Evolutionary conservation across 2,329 filamentous ascomycete genomes (phyloP), one percentile per base, ranked within the genome.

Genomic region (Penicillium occitanis): DNA sequence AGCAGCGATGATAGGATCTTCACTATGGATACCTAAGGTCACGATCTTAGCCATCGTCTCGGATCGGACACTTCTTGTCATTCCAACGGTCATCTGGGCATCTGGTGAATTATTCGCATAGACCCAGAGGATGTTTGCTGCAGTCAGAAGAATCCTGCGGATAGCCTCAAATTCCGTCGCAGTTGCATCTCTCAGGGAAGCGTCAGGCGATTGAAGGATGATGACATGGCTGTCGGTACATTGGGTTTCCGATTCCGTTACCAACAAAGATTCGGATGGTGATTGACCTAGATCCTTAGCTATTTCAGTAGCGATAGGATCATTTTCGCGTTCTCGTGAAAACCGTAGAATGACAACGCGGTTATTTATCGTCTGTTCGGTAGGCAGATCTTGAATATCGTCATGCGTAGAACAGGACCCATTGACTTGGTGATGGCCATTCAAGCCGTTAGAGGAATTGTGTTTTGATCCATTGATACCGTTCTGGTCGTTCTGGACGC

Each of bases 81-180:
- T 51, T 8, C 73, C 73, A n/a, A 74, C 68, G n/a, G 67, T 70
- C 73, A 74, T 74, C 37, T 73, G 71, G 14, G 70, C 65, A 63
- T 74, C 73, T 8, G 72, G 71, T 25, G 44, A 68, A 19, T 70
- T 67, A 14, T 66, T 61, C 5, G 66, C 66, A 42, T 73, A 72
- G 10, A 74, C 71, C 73, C 73, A 74, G 13, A 74, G 68, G 3
- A 72, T 57, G 25, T 68, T 63, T 6, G 60, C 64, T 19, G 71
- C 69, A 22, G 61, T 68, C 0, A 74, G 66, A 2, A 74, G 53
- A 3, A 69, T 65, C 17, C 55, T 66, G 48, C 72, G 68, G 25
- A 74, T 65, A 7, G 37, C 22, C 8, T 62, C 40, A 14, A 62
- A 66, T 8, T 66, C 46, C 3, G 11, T 6, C 5, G 14, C 2